Conservation (phyloP, 768 basidiomycete species). For the Amylocystis lapponica region DNA sequence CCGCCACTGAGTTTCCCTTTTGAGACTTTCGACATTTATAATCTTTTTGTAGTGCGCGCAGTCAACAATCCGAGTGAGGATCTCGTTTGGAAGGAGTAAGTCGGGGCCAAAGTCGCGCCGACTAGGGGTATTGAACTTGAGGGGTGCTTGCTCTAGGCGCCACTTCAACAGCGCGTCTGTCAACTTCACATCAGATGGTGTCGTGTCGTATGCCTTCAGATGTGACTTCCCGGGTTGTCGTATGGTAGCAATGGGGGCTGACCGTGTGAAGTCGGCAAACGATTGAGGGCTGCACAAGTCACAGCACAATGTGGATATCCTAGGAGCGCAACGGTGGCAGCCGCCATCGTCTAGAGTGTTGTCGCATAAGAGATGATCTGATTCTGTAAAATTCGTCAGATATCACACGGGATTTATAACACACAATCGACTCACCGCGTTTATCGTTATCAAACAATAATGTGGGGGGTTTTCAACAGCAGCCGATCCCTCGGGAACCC, state of each 20-base stretch:
- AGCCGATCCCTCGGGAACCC: background rate
- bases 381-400: background rate
- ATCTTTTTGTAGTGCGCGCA: conserved; percentile 22
- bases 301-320: background rate
- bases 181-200: too few relatives aligned
- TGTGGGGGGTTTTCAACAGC: too few relatives aligned
- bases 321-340: background rate
- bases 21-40: conserved; percentile 6
- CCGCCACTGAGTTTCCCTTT: too few relatives aligned
- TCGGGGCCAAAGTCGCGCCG: too few relatives aligned
- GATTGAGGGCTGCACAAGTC: background rate
- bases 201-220: too few relatives aligned
- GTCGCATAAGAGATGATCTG: background rate
- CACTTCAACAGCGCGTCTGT: too few relatives aligned
- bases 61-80: conserved; percentile 18
- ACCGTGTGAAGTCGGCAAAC: background rate
- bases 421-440: background rate
- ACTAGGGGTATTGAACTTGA: too few relatives aligned
- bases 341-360: background rate
- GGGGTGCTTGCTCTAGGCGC: too few relatives aligned
- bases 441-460: too few relatives aligned
- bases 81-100: too few relatives aligned
- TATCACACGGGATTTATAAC: background rate
- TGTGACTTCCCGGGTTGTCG: too few relatives aligned
- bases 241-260: too few relatives aligned